Evolutionary conservation across 345 rosid genomes (phyloP).

Genomic region (Brassica cretica): DNA sequence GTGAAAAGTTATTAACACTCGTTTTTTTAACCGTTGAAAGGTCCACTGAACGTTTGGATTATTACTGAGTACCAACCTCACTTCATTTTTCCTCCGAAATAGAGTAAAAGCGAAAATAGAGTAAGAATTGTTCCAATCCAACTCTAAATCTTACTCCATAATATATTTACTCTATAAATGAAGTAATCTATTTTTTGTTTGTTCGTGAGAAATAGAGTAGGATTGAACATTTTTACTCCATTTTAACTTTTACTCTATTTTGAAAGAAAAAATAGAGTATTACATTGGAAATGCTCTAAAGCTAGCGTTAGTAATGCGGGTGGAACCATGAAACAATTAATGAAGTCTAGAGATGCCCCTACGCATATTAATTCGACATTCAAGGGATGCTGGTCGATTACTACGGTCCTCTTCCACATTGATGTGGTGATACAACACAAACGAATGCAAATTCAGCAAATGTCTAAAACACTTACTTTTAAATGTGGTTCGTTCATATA

Average conservation of each 20-base stretch:
- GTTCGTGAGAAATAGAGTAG: too few relatives aligned
- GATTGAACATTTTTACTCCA: too few relatives aligned
- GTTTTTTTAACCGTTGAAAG: conserved; percentile 20
- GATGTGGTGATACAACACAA: not conserved
- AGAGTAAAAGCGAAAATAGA: not conserved
- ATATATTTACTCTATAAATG: too few relatives aligned
- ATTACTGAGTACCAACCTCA: not conserved
- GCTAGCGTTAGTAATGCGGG: not conserved
- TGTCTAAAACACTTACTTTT: not conserved
- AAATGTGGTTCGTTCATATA: not conserved
- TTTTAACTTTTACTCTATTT: too few relatives aligned
- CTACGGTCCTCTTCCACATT: not conserved
- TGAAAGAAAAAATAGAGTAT: too few relatives aligned
- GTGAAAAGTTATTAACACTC: not conserved
- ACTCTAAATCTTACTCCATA: too few relatives aligned
- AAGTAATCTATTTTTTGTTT: too few relatives aligned
- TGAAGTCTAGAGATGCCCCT: not conserved
- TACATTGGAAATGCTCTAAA: too few relatives aligned
- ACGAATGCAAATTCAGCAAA: conserved; percentile 5
- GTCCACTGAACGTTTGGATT: conserved; percentile 25
- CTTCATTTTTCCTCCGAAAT: too few relatives aligned
- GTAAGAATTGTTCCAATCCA: not conserved
- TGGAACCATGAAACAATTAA: conserved; percentile 9
- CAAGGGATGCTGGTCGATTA: conserved; percentile 1
- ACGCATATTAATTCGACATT: not conserved